Evolutionary conservation across 805 yeast species (phyloP), one percentile per base, ranked within the genome.

Genomic region (Pichia heedii): DNA sequence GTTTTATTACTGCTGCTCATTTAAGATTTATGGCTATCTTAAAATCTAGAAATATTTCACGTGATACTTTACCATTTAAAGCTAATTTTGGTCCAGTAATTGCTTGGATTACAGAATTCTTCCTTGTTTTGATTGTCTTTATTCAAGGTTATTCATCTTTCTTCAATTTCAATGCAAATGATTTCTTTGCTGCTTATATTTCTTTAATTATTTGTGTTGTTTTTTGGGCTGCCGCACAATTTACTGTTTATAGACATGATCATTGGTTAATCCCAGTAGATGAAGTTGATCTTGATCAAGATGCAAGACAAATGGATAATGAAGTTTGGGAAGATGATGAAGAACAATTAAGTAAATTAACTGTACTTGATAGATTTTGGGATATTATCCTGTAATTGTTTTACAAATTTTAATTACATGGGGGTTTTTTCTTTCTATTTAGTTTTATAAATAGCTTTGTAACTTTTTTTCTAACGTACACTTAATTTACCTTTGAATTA

Each of bases 101-200:
- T 47, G 84, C 89, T 2, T 79, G 76, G 62, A 81, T 82, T 53
- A 75, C 87, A 3, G 62, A 76, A 4, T 62, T 69, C 42, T 68
- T 74, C 50, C 69, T 81, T 50, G 59, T 69, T 13, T 50, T 81
- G 24, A 73, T 86, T 56, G 73, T 75, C 22, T 69, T 84, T 48
- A 69, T 85, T 48, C 89, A 86, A 62, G 95, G 95, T 33, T 85
- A 73, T 60, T 61, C 71, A 2, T 74, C 76, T 1, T 85, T 85
- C 63, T 76, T 76, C 43, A 61, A 61, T 11, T 65, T 81, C 54
- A 66, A 65, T 46, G 83, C 74, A 3, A 59, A 74, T 11, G 63
- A 66, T 32, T 85, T 85, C 67, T 76, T 84, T 58, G 76, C 85
- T 22, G 74, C 84, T 21, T 85, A 85, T 56, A 67, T 85, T 44